Base-by-base conservation (phyloP, 2,329 filamentous ascomycete genomes). In the Fragosphaeria purpurea region DNA sequence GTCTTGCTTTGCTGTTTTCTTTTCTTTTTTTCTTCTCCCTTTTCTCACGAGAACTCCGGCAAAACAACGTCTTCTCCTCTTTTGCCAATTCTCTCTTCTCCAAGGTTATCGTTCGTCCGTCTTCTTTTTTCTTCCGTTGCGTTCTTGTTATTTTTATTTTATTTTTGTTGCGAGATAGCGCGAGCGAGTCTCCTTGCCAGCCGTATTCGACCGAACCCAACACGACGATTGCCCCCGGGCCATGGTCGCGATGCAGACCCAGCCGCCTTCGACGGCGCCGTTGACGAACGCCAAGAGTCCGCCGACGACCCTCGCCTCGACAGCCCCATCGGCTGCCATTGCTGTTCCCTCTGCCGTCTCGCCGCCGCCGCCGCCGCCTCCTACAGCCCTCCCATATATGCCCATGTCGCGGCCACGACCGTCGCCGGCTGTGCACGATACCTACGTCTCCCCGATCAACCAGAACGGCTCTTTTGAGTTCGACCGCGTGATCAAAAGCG, bases 401-500 rank as follows among this genome's bases (percentile, higher is more conserved):
- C 58, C 61, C 13, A 53, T 63, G 12, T 60, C 61, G 42, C 63
- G 63, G n/a, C 41, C 68, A 33, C 63, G 60, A 51, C 64, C 56
- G 50, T 22, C 22, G 22, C 74, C 78, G 58, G 66, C 80, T 32
- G 72, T 70, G 32, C 63, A 84, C 42, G 81, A 86, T 57, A 75
- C 82, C 12, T 82, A 88, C 62, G 38, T 47, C 38, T 93, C 88
- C 34, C 88, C 89, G 5, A 88, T 97, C 56, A 95, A 91, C 63
- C 85, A 95, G 67, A 90, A 95, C 67, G 93, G 93, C 55, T 93
- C 88, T 67, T 98, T 95, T 65, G 90, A 93, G 62, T 95, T 94
- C 62, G 93, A 98, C 67, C 84, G 89, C 47, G 87, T 97, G 50
- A 78, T 97, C 65, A 97, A 95, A 70, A 82, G 85, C 51, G 90